Evolutionary conservation across 345 rosid species (phyloP), one percentile per base, ranked within the genome.

Genomic region (Linum usitatissimum): DNA sequence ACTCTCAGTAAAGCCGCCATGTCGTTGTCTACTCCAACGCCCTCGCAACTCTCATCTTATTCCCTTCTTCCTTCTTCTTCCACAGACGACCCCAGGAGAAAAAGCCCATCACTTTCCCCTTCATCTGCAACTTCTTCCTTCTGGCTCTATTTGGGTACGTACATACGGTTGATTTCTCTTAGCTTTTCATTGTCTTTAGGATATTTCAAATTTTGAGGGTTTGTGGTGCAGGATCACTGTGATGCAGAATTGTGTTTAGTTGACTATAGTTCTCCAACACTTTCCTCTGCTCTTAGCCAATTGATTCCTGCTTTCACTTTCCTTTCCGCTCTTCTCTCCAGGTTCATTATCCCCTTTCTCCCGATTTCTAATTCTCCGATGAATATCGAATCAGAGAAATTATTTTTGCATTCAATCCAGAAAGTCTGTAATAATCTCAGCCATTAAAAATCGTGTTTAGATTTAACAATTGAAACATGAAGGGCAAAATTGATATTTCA

Each of bases 61-160:
- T 90, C 45, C 97, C 91, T 64, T 81, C 59, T 42, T 78, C 93
- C 53, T 81, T 80, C 72, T 64, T 87, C 39, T 84, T 73, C 70
- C 88, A 87, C 36, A n/a, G 56, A 4, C 7, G 6, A 53, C 18
- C 3, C 8, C 19, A 19, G 56, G 17, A 53, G 28, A 23, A 23
- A 23, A 23, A 23, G 28, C 56, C 56, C 18, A 19, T 53, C 21
- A 53, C 56, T 19, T 53, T 8, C 18, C 56, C 56, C n/a, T n/a
- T 53, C 10, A 17, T 53, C n/a, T 53, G 56, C 15, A 53, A 53
- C 7, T 53, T 53, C 56, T 53, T 53, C 56, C 19, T 53, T 19
- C 56, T 53, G 19, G 56, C 17, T 19, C 21, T 53, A 9, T 53
- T 53, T 19, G 56, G 56, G 56, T 53, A 53, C 8, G 56, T 9